A percentile compares a stretch with the other conserved stretches of the same genome.
phyloP scores from a whole-genome alignment of 139 green algal genomes.

The Picochlorum sp. region DNA sequence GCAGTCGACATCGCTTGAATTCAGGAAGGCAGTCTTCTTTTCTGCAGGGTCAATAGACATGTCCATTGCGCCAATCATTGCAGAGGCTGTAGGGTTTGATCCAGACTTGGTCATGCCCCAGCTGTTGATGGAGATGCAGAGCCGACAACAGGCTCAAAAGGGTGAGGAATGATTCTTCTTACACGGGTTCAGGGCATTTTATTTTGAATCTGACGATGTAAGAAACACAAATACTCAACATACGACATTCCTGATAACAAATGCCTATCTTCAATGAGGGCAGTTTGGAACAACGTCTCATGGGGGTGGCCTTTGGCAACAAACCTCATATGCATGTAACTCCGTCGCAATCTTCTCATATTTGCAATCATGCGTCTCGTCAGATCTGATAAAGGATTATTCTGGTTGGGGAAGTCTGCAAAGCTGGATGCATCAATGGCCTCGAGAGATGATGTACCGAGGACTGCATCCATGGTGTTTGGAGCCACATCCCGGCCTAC shows the following conservation, averaged over 20 bases:
- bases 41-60: slow-evolving; percentile 26
- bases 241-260: slow-evolving; percentile 60
- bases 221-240: slow-evolving; percentile 79
- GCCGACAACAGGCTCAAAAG: background rate
- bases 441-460: slow-evolving; percentile 46
- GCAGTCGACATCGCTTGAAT: slow-evolving; percentile 18
- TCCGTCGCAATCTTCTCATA: slow-evolving; percentile 48
- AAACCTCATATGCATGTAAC: slow-evolving; percentile 62
- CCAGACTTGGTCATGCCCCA: slow-evolving; percentile 30
- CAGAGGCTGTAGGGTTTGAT: slow-evolving; percentile 38
- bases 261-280: slow-evolving; percentile 71
- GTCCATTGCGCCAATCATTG: slow-evolving; percentile 16
- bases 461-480: slow-evolving; percentile 38
- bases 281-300: slow-evolving; percentile 52
- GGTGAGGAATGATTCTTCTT: background rate
- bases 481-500: slow-evolving; percentile 24
- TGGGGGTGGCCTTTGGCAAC: slow-evolving; percentile 34
- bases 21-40: slow-evolving; percentile 16
- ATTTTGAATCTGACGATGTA: slow-evolving; percentile 80
- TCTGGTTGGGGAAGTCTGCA: slow-evolving; percentile 1
- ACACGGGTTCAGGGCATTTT: slow-evolving; percentile 40
- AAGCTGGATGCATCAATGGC: background rate
- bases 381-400: slow-evolving; percentile 2
- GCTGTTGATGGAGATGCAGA: background rate
- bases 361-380: slow-evolving; percentile 31